These are phyloP conservation scores for Penicillium decumbens DNA, from an alignment of 2,329 filamentous ascomycete species.

Conservation along the genomic window DNA sequence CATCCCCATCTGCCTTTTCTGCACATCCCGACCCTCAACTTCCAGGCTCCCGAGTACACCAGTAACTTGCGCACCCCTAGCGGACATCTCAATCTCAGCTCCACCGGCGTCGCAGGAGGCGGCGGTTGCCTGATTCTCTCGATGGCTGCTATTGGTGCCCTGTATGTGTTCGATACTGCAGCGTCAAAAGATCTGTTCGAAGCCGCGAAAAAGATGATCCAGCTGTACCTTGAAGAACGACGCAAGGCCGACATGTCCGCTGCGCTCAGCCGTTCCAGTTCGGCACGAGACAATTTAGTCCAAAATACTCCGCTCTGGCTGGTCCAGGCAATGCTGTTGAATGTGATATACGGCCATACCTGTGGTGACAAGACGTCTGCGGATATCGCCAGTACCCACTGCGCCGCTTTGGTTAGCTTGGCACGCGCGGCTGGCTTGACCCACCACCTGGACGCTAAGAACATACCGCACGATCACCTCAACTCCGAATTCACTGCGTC, in stretches of 20 bases:
- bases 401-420: slow-evolving; percentile 82
- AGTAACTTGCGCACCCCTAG: slow-evolving; percentile 57
- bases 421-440: slow-evolving; percentile 81
- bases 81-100: slow-evolving; percentile 48
- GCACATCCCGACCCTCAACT: slow-evolving; percentile 85
- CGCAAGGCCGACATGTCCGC: slow-evolving; percentile 75
- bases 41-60: slow-evolving; percentile 69
- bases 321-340: slow-evolving; percentile 93
- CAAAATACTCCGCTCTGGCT: slow-evolving; percentile 86
- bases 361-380: slow-evolving; percentile 86
- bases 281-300: slow-evolving; percentile 56
- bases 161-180: slow-evolving; percentile 79
- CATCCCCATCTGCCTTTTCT: slow-evolving; percentile 94
- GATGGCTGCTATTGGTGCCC: slow-evolving; percentile 78
- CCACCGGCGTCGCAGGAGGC: slow-evolving; percentile 61
- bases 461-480: slow-evolving; percentile 40
- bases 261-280: slow-evolving; percentile 51
- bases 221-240: slow-evolving; percentile 84
- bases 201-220: slow-evolving; percentile 91
- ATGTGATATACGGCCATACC: slow-evolving; percentile 92
- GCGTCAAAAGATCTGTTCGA: slow-evolving; percentile 84
- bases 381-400: slow-evolving; percentile 89
- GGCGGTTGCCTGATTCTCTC: slow-evolving; percentile 81
- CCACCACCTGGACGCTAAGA: slow-evolving; percentile 39
- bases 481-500: slow-evolving; percentile 52